Conservation (phyloP, 2,329 filamentous ascomycete genomes). For the Amylocarpus encephaloides region DNA sequence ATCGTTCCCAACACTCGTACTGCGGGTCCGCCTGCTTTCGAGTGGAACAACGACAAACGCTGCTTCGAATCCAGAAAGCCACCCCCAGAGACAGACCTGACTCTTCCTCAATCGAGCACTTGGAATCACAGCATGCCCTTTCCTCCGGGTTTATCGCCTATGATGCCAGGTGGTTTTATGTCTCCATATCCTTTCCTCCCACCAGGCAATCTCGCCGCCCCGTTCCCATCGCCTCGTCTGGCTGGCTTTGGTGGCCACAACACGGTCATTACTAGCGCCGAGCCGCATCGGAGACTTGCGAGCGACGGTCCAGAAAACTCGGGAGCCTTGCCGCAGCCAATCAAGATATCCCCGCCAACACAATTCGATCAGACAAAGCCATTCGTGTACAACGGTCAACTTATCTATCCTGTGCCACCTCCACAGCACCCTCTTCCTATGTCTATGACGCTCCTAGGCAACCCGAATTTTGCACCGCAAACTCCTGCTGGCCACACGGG, state of each 20-base stretch:
- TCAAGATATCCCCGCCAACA: constrained; percentile 30
- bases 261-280: not conserved
- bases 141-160: constrained; percentile 10
- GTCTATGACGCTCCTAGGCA: constrained; percentile 26
- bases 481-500: constrained; percentile 4
- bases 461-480: constrained; percentile 18
- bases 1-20: constrained; percentile 59
- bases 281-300: constrained; percentile 5
- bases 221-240: constrained; percentile 11
- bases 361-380: constrained; percentile 32
- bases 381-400: constrained; percentile 30
- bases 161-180: constrained; percentile 14
- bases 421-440: constrained; percentile 21
- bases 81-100: constrained; percentile 3
- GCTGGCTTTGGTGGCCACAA: not conserved
- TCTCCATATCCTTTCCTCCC: constrained; percentile 15
- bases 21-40: constrained; percentile 21
- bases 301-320: constrained; percentile 3
- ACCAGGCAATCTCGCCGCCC: constrained; percentile 9
- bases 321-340: constrained; percentile 13
- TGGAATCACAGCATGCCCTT: constrained; percentile 8
- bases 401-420: constrained; percentile 28
- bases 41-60: constrained; percentile 25
- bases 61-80: constrained; percentile 19
- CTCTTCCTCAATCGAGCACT: not conserved